phyloP scores from a whole-genome alignment of 257 asterid species.

The Plantago major region DNA sequence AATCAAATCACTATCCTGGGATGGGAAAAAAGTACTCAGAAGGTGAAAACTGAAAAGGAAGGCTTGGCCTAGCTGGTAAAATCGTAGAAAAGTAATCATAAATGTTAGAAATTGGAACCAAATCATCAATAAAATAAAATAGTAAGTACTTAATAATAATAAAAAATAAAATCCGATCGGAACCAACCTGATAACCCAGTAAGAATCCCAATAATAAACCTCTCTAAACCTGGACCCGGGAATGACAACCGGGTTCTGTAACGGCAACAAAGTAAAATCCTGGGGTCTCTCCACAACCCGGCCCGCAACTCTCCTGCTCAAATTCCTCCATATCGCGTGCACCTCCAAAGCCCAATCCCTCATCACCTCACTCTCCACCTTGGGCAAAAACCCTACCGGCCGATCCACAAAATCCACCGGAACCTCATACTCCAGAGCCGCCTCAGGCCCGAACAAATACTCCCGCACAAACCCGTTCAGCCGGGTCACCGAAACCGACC shows the following conservation, averaged over 20 bases:
- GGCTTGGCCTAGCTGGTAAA: too few species aligned
- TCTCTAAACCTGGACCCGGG: constrained; percentile 91
- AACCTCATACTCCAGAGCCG: constrained; percentile 44
- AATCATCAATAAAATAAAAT: background rate
- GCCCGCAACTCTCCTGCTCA: constrained; percentile 67
- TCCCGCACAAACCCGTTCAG: constrained; percentile 34
- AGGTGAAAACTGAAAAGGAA: too few species aligned
- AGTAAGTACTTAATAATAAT: background rate
- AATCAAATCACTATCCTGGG: too few species aligned
- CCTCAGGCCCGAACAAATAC: constrained; percentile 40
- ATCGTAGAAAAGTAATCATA: too few species aligned
- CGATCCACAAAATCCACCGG: constrained; percentile 59
- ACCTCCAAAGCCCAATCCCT: constrained; percentile 79
- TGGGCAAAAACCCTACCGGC: constrained; percentile 58
- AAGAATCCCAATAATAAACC: constrained; percentile 96
- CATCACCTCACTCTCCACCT: constrained; percentile 47
- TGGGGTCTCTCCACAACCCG: constrained; percentile 52
- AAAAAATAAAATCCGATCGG: background rate
- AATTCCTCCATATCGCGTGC: constrained; percentile 72
- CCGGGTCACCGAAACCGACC: constrained; percentile 32
- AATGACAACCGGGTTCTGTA: constrained; percentile 60
- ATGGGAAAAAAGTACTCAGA: too few species aligned
- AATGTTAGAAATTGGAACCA: background rate
- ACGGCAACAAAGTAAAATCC: constrained; percentile 59
- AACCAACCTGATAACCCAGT: constrained; percentile 77